These are phyloP conservation scores for Colletotrichum euphorbiae DNA, from an alignment of 2,329 filamentous ascomycete genomes.

Conservation along the genomic window DNA sequence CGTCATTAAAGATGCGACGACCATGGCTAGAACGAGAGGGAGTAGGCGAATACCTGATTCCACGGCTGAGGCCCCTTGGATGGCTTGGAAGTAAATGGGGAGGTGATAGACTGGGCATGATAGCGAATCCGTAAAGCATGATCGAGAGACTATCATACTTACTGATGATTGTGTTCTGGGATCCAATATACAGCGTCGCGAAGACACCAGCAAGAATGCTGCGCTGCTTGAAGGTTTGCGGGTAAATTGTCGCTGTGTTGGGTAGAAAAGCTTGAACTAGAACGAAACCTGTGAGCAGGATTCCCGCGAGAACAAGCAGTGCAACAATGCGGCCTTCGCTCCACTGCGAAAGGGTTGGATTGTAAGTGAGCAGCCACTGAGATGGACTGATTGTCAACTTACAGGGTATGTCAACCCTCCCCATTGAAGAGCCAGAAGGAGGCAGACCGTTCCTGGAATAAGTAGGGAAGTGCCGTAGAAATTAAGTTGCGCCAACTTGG, in stretches of 20 bases:
- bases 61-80: constrained; percentile 53
- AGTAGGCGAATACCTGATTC: constrained; percentile 54
- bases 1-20: constrained; percentile 49
- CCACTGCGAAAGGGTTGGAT: constrained; percentile 47
- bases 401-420: constrained; percentile 49
- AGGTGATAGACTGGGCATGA: constrained; percentile 53
- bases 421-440: constrained; percentile 62
- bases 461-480: constrained; percentile 28
- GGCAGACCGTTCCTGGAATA: constrained; percentile 51
- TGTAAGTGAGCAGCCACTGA: neutral
- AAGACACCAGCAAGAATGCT: constrained; percentile 58
- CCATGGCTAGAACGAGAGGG: constrained; percentile 53
- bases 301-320: constrained; percentile 59
- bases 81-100: constrained; percentile 60
- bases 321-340: constrained; percentile 55
- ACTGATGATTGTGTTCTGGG: constrained; percentile 62
- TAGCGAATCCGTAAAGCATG: constrained; percentile 45
- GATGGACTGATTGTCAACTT: neutral
- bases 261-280: constrained; percentile 50
- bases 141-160: constrained; percentile 45
- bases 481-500: constrained; percentile 46
- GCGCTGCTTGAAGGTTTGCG: constrained; percentile 54
- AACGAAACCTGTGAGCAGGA: constrained; percentile 59
- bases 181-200: constrained; percentile 60
- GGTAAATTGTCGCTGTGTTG: constrained; percentile 56